phyloP scores from a whole-genome alignment of 176 grass and related monocot genomes.

The Musa beccarii region DNA sequence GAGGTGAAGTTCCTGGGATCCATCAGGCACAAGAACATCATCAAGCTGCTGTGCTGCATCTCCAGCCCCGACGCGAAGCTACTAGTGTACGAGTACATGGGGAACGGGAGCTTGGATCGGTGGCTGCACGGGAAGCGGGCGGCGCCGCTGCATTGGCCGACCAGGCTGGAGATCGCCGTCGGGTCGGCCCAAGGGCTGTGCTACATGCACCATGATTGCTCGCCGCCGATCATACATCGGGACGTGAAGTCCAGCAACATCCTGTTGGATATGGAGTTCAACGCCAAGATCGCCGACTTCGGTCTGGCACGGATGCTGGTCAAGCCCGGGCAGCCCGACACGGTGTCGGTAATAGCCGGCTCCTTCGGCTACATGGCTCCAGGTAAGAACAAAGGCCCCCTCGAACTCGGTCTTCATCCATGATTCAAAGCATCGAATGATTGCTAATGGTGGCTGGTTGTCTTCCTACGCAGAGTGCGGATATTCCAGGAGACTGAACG shows the following conservation, averaged over 20 bases:
- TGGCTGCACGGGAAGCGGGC: conserved; percentile 50
- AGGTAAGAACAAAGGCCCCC: conserved; percentile 22
- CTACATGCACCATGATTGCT: conserved; percentile 85
- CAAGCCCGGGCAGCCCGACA: conserved; percentile 31
- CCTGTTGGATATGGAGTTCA: conserved; percentile 60
- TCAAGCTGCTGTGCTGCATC: conserved; percentile 66
- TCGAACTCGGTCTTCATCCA: not conserved
- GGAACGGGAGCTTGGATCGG: conserved; percentile 56
- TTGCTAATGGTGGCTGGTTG: not conserved
- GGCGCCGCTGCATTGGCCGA: conserved; percentile 41
- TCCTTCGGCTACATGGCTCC: conserved; percentile 95
- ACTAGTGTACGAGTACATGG: conserved; percentile 87
- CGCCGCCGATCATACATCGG: conserved; percentile 60
- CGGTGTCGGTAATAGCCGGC: conserved; percentile 55
- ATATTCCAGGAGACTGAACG: conserved; percentile 38
- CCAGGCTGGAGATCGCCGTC: conserved; percentile 55
- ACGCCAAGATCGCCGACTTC: conserved; percentile 64
- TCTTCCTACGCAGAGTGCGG: conserved; percentile 1
- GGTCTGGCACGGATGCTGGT: conserved; percentile 70
- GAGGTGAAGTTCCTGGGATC: conserved; percentile 61
- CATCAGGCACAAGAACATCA: conserved; percentile 70
- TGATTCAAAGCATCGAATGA: not conserved
- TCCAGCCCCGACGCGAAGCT: conserved; percentile 57
- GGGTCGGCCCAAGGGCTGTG: conserved; percentile 48
- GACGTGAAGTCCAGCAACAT: conserved; percentile 90